Conservation (phyloP, 1,139 yeast genomes). For the Saccharomyces hybrid region DNA sequence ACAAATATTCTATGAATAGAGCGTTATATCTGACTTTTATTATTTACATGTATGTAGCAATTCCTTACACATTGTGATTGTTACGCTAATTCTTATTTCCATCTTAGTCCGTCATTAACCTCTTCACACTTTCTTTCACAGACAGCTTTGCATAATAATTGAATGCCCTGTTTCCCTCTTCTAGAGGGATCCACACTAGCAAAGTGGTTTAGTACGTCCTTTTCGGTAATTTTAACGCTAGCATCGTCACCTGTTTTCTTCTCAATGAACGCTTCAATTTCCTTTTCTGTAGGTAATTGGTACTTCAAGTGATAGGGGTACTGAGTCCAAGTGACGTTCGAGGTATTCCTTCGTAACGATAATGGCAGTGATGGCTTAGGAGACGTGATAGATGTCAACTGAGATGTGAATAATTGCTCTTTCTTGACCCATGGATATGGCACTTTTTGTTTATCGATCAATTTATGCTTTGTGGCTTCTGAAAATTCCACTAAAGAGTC, state of each 20-base stretch:
- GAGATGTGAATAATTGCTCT: slow-evolving; percentile 25
- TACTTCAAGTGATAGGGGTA: slow-evolving; percentile 55
- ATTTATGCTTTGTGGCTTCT: slow-evolving; percentile 44
- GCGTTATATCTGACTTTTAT: neutral
- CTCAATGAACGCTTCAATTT: slow-evolving; percentile 33
- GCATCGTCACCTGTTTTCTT: slow-evolving; percentile 51
- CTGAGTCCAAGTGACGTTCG: slow-evolving; percentile 25
- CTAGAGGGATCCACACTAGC: slow-evolving; percentile 33
- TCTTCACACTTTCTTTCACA: slow-evolving; percentile 20
- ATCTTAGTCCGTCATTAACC: neutral
- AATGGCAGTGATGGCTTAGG: slow-evolving; percentile 25
- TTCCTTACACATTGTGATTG: neutral
- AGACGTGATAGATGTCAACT: slow-evolving; percentile 19
- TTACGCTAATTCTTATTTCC: neutral
- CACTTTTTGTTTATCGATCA: slow-evolving; percentile 52
- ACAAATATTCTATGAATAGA: neutral
- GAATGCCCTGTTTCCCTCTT: slow-evolving; percentile 55
- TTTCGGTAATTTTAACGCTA: slow-evolving; percentile 57
- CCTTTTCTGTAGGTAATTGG: slow-evolving; percentile 70
- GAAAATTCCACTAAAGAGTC: slow-evolving; percentile 61
- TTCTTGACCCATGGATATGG: slow-evolving; percentile 35
- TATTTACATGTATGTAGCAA: neutral
- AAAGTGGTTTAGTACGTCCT: slow-evolving; percentile 59
- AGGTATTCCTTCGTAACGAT: slow-evolving; percentile 17
- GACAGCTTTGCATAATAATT: slow-evolving; percentile 26